Conservation (phyloP, 768 basidiomycete genomes). For the Phylloporus rhodoxanthus region DNA sequence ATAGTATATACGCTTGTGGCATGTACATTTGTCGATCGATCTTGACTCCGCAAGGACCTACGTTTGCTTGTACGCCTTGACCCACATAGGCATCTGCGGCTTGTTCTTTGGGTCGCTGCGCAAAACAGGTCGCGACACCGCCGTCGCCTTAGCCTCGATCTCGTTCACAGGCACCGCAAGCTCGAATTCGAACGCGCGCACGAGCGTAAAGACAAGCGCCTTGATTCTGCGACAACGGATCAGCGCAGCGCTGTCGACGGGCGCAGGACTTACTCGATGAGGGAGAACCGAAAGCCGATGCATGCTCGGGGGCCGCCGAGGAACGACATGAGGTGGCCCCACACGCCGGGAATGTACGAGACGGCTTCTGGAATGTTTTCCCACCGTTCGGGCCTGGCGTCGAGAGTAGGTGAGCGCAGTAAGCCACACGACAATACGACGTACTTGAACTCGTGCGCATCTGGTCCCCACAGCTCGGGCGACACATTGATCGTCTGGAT, state of each 20-base stretch:
- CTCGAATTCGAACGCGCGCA: background rate
- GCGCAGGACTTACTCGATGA: background rate
- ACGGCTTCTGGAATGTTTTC: background rate
- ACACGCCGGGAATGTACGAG: background rate
- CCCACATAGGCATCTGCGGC: slow-evolving; percentile 9
- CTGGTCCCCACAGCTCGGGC: background rate
- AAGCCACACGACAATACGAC: background rate
- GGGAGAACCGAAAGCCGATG: background rate
- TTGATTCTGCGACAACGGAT: background rate
- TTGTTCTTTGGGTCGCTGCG: background rate
- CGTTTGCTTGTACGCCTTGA: slow-evolving; percentile 3
- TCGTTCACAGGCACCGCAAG: background rate
- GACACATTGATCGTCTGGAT: background rate
- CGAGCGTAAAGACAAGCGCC: background rate
- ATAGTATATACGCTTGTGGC: too few relatives aligned
- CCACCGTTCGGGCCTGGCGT: background rate
- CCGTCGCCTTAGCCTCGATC: background rate
- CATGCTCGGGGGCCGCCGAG: background rate
- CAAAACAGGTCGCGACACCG: background rate
- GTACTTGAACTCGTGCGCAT: background rate
- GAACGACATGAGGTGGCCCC: background rate
- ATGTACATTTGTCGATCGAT: background rate
- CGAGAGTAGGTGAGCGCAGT: background rate
- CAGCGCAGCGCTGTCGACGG: background rate
- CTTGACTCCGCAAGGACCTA: background rate